These are phyloP conservation scores for Vickermania ingenoplastis DNA, from an alignment of 208 protist species.

Conservation along the genomic window DNA sequence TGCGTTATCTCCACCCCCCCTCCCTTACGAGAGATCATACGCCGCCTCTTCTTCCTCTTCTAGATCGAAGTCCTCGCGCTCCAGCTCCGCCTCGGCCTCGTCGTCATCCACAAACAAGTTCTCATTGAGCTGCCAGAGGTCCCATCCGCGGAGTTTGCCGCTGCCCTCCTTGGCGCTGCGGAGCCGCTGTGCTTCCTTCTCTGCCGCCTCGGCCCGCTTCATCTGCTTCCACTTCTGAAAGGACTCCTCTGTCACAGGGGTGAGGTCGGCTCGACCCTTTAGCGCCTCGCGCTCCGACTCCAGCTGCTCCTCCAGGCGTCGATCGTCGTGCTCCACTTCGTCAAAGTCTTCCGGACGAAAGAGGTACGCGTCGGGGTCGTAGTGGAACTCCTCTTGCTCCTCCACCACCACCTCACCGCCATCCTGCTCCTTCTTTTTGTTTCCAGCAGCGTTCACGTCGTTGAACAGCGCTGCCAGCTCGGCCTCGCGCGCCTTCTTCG, in stretches of 20 bases:
- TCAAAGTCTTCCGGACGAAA: slow-evolving; percentile 87
- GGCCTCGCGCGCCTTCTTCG: slow-evolving; percentile 67
- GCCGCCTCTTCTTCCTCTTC: slow-evolving; percentile 38
- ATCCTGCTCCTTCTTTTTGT: slow-evolving; percentile 12
- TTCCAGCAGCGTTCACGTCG: slow-evolving; percentile 30
- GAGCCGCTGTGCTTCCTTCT: slow-evolving; percentile 52
- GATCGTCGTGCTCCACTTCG: slow-evolving; percentile 70
- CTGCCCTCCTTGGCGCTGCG: slow-evolving; percentile 56
- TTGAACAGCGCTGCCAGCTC: slow-evolving; percentile 82
- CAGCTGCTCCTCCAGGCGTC: slow-evolving; percentile 75
- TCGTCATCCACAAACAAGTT: slow-evolving; percentile 81
- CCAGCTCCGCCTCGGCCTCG: slow-evolving; percentile 69
- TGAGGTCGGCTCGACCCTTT: slow-evolving; percentile 58
- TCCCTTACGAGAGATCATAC: slow-evolving; percentile 55
- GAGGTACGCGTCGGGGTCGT: slow-evolving; percentile 76
- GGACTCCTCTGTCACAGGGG: slow-evolving; percentile 65
- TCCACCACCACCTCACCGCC: slow-evolving; percentile 20
- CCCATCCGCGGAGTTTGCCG: slow-evolving; percentile 68
- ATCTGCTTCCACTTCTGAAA: slow-evolving; percentile 72
- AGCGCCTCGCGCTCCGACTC: slow-evolving; percentile 81
- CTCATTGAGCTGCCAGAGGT: slow-evolving; percentile 79
- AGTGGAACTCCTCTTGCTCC: slow-evolving; percentile 25
- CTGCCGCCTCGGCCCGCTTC: slow-evolving; percentile 55
- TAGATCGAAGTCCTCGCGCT: slow-evolving; percentile 39
- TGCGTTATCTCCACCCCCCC: too few species aligned